Evolutionary conservation across 2,329 filamentous ascomycete genomes (phyloP), one percentile per base, ranked within the genome.

Genomic region (Mollisia scopiformis): DNA sequence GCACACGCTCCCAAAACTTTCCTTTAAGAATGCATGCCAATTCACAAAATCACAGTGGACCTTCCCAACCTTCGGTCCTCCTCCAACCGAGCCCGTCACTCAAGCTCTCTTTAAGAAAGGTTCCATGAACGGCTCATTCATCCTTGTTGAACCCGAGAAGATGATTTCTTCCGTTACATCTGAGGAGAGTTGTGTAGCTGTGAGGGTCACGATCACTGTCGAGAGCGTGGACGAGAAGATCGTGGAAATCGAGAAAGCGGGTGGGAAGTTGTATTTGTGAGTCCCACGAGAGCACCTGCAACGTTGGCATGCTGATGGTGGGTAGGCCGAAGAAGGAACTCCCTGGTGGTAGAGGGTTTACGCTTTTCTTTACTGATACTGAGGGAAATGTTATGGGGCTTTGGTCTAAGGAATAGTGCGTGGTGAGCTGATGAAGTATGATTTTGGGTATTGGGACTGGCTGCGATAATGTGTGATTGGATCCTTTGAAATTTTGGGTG

Each of bases 331-430:
- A 58, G 53, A 33, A 49, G 27, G 53, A 59, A 30, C 43, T 63
- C 23, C 55, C 54, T 1, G 47, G 52, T 35, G 47, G 61, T 41
- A 65, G 62, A 61, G 62, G 65, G 2, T 52, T 54, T 49, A 57
- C 59, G 4, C 58, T 59, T 33, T 55, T 58, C 25, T 65, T 67
- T 47, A 53, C 39, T 1, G 65, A 65, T 33, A 60, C 58, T 10
- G 61, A 67, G 57, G 57, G 55, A 23, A 65, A 67, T 46, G 62
- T 65, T 33, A 59, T 63, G 62, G 65, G 65, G 11, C 11, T 67
- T 10, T 65, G 62, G 65, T 58, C 58, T n/a, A 39, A 39, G 16
- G n/a, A 39, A n/a, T 39, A n/a, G 19, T 39, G 11, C 7, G n/a
- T 33, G 31, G 6, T 33, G 6, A 7, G 31, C 31, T 33, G 31